Evolutionary conservation across 768 basidiomycete species (phyloP).

Genomic region (Phlebiopsis gigantea): DNA sequence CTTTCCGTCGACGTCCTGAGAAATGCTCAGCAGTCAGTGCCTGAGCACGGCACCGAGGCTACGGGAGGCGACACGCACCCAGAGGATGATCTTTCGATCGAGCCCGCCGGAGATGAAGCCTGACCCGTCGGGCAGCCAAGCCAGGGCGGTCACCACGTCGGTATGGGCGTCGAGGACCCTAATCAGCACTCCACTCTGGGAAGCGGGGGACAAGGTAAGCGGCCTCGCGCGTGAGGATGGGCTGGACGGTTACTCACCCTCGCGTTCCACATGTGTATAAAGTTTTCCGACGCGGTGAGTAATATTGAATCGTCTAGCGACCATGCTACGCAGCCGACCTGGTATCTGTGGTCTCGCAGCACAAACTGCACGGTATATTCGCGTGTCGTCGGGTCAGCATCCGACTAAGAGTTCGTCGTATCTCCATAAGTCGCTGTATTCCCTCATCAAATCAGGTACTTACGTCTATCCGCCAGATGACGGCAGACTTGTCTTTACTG

Average conservation of each 20-base stretch:
- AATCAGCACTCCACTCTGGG: constrained; percentile 70
- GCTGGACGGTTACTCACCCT: constrained; percentile 46
- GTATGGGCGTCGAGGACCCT: constrained; percentile 63
- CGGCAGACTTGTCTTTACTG: constrained; percentile 80
- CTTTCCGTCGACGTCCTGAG: constrained; percentile 72
- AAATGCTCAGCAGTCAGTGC: constrained; percentile 7
- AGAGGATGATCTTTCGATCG: constrained; percentile 77
- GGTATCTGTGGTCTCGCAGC: constrained; percentile 71
- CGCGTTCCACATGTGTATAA: constrained; percentile 86
- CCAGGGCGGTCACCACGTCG: constrained; percentile 81
- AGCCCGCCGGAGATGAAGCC: constrained; percentile 88
- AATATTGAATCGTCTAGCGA: constrained; percentile 84
- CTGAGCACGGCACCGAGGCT: neutral
- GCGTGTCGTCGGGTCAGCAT: constrained; percentile 43
- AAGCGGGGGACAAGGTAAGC: constrained; percentile 11
- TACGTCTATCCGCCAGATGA: constrained; percentile 87
- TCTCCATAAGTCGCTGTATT: neutral
- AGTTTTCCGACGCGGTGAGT: constrained; percentile 75
- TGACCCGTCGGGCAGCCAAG: constrained; percentile 84
- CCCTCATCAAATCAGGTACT: constrained; percentile 21
- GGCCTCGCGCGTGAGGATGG: constrained; percentile 1
- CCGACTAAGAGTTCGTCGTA: constrained; percentile 28
- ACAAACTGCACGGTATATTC: constrained; percentile 57
- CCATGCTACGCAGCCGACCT: constrained; percentile 86
- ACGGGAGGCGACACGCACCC: constrained; percentile 47